Evolutionary conservation across 805 yeast species (phyloP).

Genomic region (Candida sakaeoensis): DNA sequence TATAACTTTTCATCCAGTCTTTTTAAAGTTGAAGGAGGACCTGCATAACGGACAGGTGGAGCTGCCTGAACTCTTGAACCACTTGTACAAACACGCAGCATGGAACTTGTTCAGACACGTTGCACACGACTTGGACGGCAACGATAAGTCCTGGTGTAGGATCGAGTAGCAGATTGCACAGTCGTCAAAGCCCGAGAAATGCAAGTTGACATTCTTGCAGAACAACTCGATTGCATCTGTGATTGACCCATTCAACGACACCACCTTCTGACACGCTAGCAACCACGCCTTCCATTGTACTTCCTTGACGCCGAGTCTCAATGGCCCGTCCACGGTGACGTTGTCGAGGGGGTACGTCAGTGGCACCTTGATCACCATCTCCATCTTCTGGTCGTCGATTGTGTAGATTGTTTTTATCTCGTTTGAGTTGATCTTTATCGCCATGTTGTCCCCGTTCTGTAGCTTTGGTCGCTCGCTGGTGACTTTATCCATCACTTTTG

Average conservation of each 20-base stretch:
- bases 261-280: constrained; percentile 80
- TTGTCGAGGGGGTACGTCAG: constrained; percentile 71
- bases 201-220: constrained; percentile 71
- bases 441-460: constrained; percentile 37
- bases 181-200: constrained; percentile 91
- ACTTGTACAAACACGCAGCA: constrained; percentile 90
- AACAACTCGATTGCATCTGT: constrained; percentile 65
- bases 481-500: constrained; percentile 52
- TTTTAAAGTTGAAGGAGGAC: constrained; percentile 49
- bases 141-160: constrained; percentile 81
- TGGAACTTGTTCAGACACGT: constrained; percentile 95
- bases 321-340: constrained; percentile 72
- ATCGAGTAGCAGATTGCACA: constrained; percentile 97
- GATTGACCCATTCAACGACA: constrained; percentile 69
- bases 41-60: constrained; percentile 96
- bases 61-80: constrained; percentile 94
- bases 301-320: constrained; percentile 84
- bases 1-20: neutral
- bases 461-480: constrained; percentile 35
- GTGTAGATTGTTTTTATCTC: constrained; percentile 72
- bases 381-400: constrained; percentile 86
- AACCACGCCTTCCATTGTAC: constrained; percentile 95
- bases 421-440: constrained; percentile 59
- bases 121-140: constrained; percentile 84
- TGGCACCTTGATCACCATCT: constrained; percentile 73